Evolutionary conservation across 192 early-diverging fungal genomes (phyloP).

Genomic region (Entomortierella lignicola): DNA sequence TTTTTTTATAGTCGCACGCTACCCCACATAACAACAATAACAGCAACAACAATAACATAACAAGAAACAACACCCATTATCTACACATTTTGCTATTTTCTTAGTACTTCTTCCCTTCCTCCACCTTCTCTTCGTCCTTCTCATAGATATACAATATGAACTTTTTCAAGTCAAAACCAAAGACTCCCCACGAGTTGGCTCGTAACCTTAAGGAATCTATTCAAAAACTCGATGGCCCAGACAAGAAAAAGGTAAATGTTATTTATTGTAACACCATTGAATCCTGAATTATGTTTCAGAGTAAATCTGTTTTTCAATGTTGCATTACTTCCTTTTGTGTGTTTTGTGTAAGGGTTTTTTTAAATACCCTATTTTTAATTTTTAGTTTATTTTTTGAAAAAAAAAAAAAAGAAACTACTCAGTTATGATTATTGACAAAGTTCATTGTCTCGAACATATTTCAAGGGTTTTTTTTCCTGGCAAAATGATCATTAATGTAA

Average conservation of each 20-base stretch:
- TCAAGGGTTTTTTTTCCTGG: too few relatives aligned
- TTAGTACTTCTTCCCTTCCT: neutral
- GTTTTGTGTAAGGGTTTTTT: too few relatives aligned
- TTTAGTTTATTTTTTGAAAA: too few relatives aligned
- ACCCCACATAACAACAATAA: neutral
- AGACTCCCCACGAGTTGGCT: slow-evolving; percentile 91
- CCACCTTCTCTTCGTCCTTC: neutral
- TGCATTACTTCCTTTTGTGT: too few relatives aligned
- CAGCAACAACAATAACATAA: neutral
- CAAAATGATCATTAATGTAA: too few relatives aligned
- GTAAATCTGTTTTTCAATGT: too few relatives aligned
- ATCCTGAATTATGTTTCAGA: too few relatives aligned
- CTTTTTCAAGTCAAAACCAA: slow-evolving; percentile 84
- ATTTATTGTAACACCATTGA: neutral
- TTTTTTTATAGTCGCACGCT: slow-evolving; percentile 4
- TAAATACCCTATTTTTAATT: too few relatives aligned
- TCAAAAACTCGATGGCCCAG: slow-evolving; percentile 76
- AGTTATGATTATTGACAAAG: too few relatives aligned
- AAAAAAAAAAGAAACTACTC: too few relatives aligned
- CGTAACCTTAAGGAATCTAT: slow-evolving; percentile 88
- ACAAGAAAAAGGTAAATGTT: slow-evolving; percentile 72
- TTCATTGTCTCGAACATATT: too few relatives aligned
- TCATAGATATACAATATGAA: slow-evolving; percentile 15
- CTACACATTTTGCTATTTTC: too few relatives aligned
- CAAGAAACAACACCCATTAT: neutral